Conservation (phyloP, 2,329 filamentous ascomycete genomes). For the Ophiostoma tasmaniense region DNA sequence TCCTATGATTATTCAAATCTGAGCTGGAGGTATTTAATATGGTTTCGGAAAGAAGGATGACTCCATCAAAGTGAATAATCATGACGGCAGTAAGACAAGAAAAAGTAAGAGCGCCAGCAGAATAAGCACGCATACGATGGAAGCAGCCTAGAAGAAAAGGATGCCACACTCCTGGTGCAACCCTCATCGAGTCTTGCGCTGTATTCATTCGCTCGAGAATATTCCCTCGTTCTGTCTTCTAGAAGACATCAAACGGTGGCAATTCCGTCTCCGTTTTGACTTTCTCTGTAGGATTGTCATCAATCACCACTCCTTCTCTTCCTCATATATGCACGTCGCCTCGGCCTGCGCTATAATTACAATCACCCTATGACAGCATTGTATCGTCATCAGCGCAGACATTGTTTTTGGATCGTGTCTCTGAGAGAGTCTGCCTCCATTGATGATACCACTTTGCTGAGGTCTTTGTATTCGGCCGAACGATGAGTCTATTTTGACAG, state of each 20-base stretch:
- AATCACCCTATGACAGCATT: not conserved
- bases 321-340: not conserved
- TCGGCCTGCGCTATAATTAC: not conserved
- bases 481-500: not conserved
- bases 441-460: not conserved
- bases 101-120: no score
- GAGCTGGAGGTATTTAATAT: not conserved
- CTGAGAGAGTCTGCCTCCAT: not conserved
- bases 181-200: not conserved
- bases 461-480: not conserved
- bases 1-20: not conserved
- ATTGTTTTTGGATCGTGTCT: not conserved
- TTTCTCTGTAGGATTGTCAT: not conserved
- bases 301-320: not conserved
- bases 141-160: not conserved
- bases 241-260: not conserved
- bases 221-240: not conserved
- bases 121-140: not conserved
- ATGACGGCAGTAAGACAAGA: not conserved
- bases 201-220: not conserved
- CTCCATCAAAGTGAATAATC: not conserved
- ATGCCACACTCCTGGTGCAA: not conserved
- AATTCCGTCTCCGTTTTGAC: not conserved
- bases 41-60: not conserved
- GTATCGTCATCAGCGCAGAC: not conserved